Conservation (phyloP, 2,329 filamentous ascomycete species). For the Fusarium concolor region DNA sequence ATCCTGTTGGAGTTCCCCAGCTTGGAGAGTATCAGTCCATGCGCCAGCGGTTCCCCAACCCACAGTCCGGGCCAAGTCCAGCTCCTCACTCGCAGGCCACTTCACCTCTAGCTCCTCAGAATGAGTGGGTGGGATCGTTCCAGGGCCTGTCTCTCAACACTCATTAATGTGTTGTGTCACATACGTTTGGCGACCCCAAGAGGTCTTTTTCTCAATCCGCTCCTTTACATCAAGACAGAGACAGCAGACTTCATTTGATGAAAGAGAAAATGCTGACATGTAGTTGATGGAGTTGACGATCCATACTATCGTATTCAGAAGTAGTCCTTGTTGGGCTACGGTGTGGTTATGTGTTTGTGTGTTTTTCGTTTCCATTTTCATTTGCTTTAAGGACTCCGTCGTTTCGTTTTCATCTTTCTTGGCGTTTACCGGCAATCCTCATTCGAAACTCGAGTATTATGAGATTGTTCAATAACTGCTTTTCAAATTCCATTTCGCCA, state of each 20-base stretch:
- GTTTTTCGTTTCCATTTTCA: slow-evolving; percentile 8
- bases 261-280: slow-evolving; percentile 19
- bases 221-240: slow-evolving; percentile 14
- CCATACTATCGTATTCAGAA: slow-evolving; percentile 26
- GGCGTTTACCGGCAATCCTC: slow-evolving; percentile 39
- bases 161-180: slow-evolving; percentile 53
- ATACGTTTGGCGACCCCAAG: slow-evolving; percentile 15
- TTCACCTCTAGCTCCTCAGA: slow-evolving; percentile 58
- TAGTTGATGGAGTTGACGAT: slow-evolving; percentile 14
- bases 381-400: slow-evolving; percentile 11
- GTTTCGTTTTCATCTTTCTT: slow-evolving; percentile 30
- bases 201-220: slow-evolving; percentile 12
- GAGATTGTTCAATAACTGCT: slow-evolving; percentile 38
- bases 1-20: slow-evolving; percentile 51
- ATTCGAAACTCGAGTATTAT: slow-evolving; percentile 25
- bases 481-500: slow-evolving; percentile 27
- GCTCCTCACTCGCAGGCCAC: slow-evolving; percentile 53
- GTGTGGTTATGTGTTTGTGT: slow-evolving; percentile 27
- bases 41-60: slow-evolving; percentile 60
- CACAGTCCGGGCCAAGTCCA: slow-evolving; percentile 52
- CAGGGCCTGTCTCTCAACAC: slow-evolving; percentile 79
- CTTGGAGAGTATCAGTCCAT: slow-evolving; percentile 59
- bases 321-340: slow-evolving; percentile 15
- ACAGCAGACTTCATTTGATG: not conserved
- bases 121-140: slow-evolving; percentile 73